Evolutionary conservation across 192 early-diverging fungal species (phyloP), one percentile per base, ranked within the genome.

Genomic region (Irineochytrium annulatum): DNA sequence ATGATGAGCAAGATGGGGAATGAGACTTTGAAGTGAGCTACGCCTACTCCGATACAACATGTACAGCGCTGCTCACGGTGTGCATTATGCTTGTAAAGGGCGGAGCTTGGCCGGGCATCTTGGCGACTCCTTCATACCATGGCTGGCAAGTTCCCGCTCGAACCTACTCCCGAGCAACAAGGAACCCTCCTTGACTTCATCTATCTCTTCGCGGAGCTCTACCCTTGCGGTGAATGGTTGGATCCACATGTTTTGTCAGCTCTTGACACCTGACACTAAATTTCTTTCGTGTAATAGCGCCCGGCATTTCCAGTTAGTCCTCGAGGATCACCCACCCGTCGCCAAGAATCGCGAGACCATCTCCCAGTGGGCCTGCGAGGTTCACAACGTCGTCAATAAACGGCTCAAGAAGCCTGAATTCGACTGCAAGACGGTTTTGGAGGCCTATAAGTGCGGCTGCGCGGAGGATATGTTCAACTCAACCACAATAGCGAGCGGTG

Each of bases 41-140:
- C 46, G 8, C n/a, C n/a, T n/a, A n/a, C n/a, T n/a, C n/a, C n/a
- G n/a, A n/a, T n/a, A n/a, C n/a, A n/a, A n/a, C n/a, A n/a, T n/a
- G n/a, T n/a, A n/a, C n/a, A n/a, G n/a, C n/a, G n/a, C n/a, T n/a
- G n/a, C n/a, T n/a, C n/a, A n/a, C n/a, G n/a, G n/a, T n/a, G n/a
- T n/a, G n/a, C n/a, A n/a, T n/a, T n/a, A n/a, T n/a, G n/a, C n/a
- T 30, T 48, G 51, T 20, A 35, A 26, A 92, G 89, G 69, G 92
- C 90, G 3, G 89, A 95, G 63, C 77, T 98, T 22, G 95, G 95
- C 2, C 78, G 89, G 27, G 72, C 89, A 3, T 87, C 91, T 1
- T 98, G 95, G 95, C 88, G 90, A 58, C 67, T 98, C 13, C 63
- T 98, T 28, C 95, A 98, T 67, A 92, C 91, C 3, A 98, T 95